These are phyloP conservation scores for Thelonectria olida DNA, from an alignment of 2,329 filamentous ascomycete genomes.

Conservation along the genomic window DNA sequence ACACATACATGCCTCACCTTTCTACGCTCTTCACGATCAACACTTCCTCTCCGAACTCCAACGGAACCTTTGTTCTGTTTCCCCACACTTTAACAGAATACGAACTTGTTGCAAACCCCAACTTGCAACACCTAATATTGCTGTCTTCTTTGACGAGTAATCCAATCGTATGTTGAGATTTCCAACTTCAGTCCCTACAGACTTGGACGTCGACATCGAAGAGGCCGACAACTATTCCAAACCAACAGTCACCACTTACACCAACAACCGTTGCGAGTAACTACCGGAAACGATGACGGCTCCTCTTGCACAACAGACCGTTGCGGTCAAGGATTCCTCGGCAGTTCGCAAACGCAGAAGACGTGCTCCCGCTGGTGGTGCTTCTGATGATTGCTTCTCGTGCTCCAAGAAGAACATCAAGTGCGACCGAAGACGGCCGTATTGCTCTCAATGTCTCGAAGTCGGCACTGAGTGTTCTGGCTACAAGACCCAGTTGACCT, in stretches of 20 bases:
- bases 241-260: conserved; percentile 8
- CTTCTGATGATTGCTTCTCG: conserved; percentile 93
- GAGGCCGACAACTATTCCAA: conserved; percentile 5
- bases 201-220: conserved; percentile 19
- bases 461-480: conserved; percentile 92
- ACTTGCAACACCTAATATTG: conserved; percentile 11
- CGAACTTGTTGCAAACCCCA: conserved; percentile 9
- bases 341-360: conserved; percentile 78
- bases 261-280: conserved; percentile 4
- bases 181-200: conserved; percentile 14
- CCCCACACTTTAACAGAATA: conserved; percentile 3
- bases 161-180: conserved; percentile 22
- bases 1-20: conserved; percentile 14
- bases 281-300: conserved; percentile 56
- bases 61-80: conserved; percentile 19
- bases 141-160: conserved; percentile 7
- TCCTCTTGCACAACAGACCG: conserved; percentile 54
- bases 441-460: conserved; percentile 94
- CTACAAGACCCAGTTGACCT: conserved; percentile 96
- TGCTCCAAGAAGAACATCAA: conserved; percentile 85
- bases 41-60: conserved; percentile 12
- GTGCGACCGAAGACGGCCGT: conserved; percentile 91
- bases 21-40: conserved; percentile 29
- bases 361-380: conserved; percentile 87
- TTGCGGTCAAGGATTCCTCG: conserved; percentile 59